These are phyloP conservation scores for Curvularia hawaiiensis DNA, from an alignment of 2,329 filamentous ascomycete genomes.

Conservation along the genomic window DNA sequence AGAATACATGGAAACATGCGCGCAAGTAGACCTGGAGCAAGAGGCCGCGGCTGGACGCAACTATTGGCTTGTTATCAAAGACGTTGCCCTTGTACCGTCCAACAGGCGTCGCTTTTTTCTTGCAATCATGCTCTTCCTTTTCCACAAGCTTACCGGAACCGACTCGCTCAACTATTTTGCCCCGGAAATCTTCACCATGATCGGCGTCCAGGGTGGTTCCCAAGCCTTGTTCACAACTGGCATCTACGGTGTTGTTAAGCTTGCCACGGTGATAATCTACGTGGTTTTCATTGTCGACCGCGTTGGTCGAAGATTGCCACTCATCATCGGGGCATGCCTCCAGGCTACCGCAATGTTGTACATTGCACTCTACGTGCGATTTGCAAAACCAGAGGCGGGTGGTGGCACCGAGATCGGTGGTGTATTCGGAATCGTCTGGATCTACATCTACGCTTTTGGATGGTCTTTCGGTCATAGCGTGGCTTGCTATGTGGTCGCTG, in stretches of 20 bases:
- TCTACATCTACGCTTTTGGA: constrained; percentile 1
- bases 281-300: not conserved
- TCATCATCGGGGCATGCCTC: not conserved
- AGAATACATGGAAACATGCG: not conserved
- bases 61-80: not conserved
- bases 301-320: not conserved
- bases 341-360: not conserved
- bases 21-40: not conserved
- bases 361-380: not conserved
- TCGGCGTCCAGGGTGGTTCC: not conserved
- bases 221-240: not conserved
- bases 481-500: constrained; percentile 1
- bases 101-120: not conserved
- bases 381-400: not conserved
- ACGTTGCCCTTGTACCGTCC: not conserved
- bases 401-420: not conserved
- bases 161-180: constrained; percentile 1
- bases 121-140: not conserved
- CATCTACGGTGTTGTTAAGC: not conserved
- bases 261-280: not conserved
- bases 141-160: not conserved
- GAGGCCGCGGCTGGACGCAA: not conserved
- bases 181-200: not conserved
- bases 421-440: not conserved
- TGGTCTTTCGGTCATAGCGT: not conserved